Evolutionary conservation across 1,284 basidiomycete species (phyloP).

Genomic region (Moesziomyces parantarcticus): DNA sequence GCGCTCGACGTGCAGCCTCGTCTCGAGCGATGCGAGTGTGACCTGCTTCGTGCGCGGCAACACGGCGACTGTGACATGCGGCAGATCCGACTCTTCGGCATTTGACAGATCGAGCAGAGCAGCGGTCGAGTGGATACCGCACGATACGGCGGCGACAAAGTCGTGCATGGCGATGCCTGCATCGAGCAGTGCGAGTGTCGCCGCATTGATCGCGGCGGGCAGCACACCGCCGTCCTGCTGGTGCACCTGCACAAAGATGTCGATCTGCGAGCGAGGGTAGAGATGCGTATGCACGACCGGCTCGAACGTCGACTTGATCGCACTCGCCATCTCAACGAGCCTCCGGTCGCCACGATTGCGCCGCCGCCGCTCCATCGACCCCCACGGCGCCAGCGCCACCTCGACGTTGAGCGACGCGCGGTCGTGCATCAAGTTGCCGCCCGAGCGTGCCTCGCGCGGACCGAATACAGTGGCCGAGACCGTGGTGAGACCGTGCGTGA

Average conservation of each 20-base stretch:
- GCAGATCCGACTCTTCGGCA: constrained; percentile 89
- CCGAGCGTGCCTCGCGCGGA: constrained; percentile 80
- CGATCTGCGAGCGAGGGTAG: constrained; percentile 92
- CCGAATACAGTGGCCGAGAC: constrained; percentile 89
- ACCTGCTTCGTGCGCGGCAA: constrained; percentile 84
- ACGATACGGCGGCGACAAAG: constrained; percentile 84
- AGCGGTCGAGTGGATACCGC: constrained; percentile 68
- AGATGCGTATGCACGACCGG: constrained; percentile 89
- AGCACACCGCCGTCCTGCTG: constrained; percentile 90
- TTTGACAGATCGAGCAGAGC: constrained; percentile 86
- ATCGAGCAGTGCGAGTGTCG: constrained; percentile 87
- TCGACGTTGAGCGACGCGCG: constrained; percentile 76
- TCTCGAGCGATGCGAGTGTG: constrained; percentile 91
- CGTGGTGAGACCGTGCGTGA: constrained; percentile 89
- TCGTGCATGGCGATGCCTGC: constrained; percentile 91
- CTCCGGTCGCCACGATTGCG: constrained; percentile 77
- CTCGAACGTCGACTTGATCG: constrained; percentile 93
- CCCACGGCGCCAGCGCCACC: constrained; percentile 76
- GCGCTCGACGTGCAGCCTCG: constrained; percentile 88
- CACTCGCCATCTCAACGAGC: constrained; percentile 84
- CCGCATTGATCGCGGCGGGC: constrained; percentile 93
- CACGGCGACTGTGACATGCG: constrained; percentile 85
- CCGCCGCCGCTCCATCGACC: constrained; percentile 81
- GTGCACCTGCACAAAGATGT: constrained; percentile 90
- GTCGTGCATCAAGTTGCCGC: constrained; percentile 47